Base-by-base conservation (phyloP, 257 asterid genomes). In the Buddleja alternifolia region DNA sequence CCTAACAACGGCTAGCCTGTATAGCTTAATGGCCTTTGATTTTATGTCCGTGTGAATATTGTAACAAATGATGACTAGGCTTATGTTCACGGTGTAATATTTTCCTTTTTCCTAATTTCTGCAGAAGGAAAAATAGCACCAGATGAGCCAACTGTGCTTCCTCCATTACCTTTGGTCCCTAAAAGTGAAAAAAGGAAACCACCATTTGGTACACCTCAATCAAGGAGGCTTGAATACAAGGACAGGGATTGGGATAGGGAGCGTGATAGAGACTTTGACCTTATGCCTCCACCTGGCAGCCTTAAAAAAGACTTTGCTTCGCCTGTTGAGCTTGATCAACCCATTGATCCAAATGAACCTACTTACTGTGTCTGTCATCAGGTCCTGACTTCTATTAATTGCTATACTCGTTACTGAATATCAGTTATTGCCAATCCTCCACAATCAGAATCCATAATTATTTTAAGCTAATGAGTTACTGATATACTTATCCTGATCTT, bases 281-380 rank as follows among this genome's bases (percentile, higher is more conserved):
- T 91, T 34, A 94, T 94, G 99, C 99, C 97, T n/a, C 99, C 99
- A 59, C 97, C 99, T 7, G 95, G 96, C 59, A 85, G 86, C 83
- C 78, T 88, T 20, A 94, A 84, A 73, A 94, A 77, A 82, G 99
- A 94, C 58, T 78, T 87, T 60, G 75, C 88, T 69, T 75, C 88
- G 8, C 88, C 96, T 6, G 57, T 79, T 36, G 99, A 90, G 77
- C 78, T 88, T 34, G 95, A 90, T 40, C 94, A 86, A 73, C 95
- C 98, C 72, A 87, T 89, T 67, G 96, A 94, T 83, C 97, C 97
- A 64, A 91, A 91, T 67, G 99, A 94, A 73, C 99, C 99, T 59
- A 89, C 88, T 55, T 94, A 94, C 75, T 94, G 99, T 71, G 96
- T 91, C 71, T 94, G 99, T 75, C 92, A 90, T 77, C 97, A 90